These are phyloP conservation scores for Setomelanomma holmii DNA, from an alignment of 2,329 filamentous ascomycete species.

Conservation along the genomic window DNA sequence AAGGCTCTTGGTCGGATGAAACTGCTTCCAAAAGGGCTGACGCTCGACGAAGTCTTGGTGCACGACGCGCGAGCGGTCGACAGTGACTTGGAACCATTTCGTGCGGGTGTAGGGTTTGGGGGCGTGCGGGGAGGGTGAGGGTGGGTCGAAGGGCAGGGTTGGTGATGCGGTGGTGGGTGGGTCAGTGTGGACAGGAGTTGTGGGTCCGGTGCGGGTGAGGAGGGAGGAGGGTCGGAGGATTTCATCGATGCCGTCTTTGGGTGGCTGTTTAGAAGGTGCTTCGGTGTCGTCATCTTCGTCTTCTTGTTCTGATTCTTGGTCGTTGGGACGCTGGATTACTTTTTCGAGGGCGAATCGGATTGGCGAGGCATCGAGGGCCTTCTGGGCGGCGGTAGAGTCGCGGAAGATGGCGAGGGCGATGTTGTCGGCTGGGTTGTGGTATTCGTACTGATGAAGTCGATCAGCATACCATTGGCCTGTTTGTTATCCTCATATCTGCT, in stretches of 20 bases:
- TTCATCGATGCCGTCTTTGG: conserved; percentile 35
- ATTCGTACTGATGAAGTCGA: conserved; percentile 42
- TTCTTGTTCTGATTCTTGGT: background rate
- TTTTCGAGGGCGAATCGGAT: conserved; percentile 56
- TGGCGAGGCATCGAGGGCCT: conserved; percentile 54
- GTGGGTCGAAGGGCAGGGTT: conserved; percentile 34
- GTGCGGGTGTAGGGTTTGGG: conserved; percentile 12
- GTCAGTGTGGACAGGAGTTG: conserved; percentile 3
- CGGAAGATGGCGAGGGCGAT: conserved; percentile 56
- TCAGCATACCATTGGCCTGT: background rate
- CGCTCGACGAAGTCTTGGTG: conserved; percentile 53
- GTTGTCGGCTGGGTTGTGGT: conserved; percentile 51
- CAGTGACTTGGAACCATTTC: conserved; percentile 51
- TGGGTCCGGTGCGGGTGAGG: conserved; percentile 16
- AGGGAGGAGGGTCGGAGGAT: conserved; percentile 39
- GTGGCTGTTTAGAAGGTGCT: conserved; percentile 3
- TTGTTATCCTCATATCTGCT: background rate
- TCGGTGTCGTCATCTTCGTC: conserved; percentile 20
- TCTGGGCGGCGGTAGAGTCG: conserved; percentile 48
- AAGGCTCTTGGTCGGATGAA: conserved; percentile 39
- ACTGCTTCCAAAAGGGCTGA: conserved; percentile 44
- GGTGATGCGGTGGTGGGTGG: conserved; percentile 1
- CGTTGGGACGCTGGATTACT: conserved; percentile 10
- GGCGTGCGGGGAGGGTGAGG: conserved; percentile 2
- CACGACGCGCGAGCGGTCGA: conserved; percentile 47